These are phyloP conservation scores for Sechiopsis laciniata DNA, from an alignment of 306 rosid species.

Conservation along the genomic window DNA sequence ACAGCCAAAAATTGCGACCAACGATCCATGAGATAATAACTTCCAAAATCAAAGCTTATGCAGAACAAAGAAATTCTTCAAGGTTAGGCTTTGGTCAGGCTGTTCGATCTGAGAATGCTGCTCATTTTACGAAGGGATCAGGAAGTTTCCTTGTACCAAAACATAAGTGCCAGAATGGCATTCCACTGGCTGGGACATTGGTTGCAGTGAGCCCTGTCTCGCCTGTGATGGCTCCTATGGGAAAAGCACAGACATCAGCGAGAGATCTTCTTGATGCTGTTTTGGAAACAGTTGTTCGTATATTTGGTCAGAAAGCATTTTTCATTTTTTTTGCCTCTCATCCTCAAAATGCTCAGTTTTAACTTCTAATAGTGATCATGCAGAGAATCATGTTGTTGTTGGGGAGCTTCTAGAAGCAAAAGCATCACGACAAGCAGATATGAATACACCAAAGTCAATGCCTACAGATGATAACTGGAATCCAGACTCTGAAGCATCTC, in stretches of 20 bases:
- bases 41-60: constrained; percentile 76
- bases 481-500: constrained; percentile 82
- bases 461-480: constrained; percentile 62
- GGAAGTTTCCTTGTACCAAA: constrained; percentile 75
- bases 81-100: constrained; percentile 59
- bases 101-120: constrained; percentile 36
- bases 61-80: constrained; percentile 57
- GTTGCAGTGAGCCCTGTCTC: constrained; percentile 95
- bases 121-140: constrained; percentile 70
- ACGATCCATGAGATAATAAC: constrained; percentile 81
- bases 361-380: constrained; percentile 26
- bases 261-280: constrained; percentile 85
- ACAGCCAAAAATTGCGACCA: constrained; percentile 98
- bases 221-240: constrained; percentile 87
- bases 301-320: constrained; percentile 58
- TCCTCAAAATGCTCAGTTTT: constrained; percentile 19
- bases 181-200: constrained; percentile 63
- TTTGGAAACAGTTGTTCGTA: constrained; percentile 68
- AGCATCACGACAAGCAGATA: constrained; percentile 52
- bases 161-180: constrained; percentile 84
- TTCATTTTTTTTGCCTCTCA: constrained; percentile 12
- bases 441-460: constrained; percentile 68
- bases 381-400: constrained; percentile 90
- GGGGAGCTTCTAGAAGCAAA: constrained; percentile 91
- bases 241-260: constrained; percentile 82